phyloP scores from a whole-genome alignment of 257 asterid species.

The Solanum tacnaense region DNA sequence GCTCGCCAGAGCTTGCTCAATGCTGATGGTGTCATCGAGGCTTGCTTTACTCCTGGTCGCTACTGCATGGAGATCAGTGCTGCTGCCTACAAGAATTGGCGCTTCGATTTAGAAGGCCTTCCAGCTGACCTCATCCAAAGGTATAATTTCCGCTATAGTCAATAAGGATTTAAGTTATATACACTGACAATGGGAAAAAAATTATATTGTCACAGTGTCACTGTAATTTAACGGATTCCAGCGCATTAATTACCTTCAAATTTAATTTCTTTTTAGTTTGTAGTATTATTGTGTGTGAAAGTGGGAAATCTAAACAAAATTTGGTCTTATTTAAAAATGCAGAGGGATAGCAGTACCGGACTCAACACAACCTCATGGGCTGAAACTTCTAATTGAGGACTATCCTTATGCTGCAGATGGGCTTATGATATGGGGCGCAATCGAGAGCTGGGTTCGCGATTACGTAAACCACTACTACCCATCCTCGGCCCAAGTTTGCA shows the following conservation, averaged over 20 bases:
- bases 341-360: conserved; percentile 95
- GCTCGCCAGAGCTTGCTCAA: conserved; percentile 75
- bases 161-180: too few species aligned
- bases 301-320: neutral
- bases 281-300: too few species aligned
- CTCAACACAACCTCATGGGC: conserved; percentile 63
- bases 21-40: conserved; percentile 82
- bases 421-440: conserved; percentile 74
- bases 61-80: conserved; percentile 94
- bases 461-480: conserved; percentile 66
- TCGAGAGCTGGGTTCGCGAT: conserved; percentile 50
- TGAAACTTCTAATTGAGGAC: conserved; percentile 58
- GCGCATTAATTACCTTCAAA: neutral
- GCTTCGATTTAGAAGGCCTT: conserved; percentile 81
- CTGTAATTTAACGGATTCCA: neutral
- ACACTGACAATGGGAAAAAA: neutral
- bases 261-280: too few species aligned
- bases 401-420: conserved; percentile 92
- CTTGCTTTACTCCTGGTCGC: conserved; percentile 93
- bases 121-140: conserved; percentile 91
- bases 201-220: neutral
- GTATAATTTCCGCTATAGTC: conserved; percentile 9
- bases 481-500: conserved; percentile 45
- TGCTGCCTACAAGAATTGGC: conserved; percentile 85
- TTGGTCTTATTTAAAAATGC: neutral